Conservation (phyloP, 31 red algal genomes). For the Porphyra umbilicalis region DNA sequence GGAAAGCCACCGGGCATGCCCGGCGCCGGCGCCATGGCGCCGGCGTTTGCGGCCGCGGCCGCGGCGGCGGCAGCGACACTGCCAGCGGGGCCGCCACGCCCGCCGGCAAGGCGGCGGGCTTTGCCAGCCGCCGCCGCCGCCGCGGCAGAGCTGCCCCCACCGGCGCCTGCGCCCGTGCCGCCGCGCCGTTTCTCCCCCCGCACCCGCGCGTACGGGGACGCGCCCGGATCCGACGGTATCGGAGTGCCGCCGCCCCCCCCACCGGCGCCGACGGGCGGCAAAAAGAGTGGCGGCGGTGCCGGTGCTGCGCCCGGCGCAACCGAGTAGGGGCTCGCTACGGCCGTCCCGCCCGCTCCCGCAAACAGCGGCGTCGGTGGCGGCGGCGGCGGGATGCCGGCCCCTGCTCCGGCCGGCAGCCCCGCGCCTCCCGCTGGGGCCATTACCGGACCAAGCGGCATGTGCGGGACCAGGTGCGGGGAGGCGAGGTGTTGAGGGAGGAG, state of each 20-base stretch:
- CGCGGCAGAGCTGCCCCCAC: background rate
- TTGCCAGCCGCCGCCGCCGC: background rate
- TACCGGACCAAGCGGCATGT: too few species aligned
- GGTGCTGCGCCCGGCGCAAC: background rate
- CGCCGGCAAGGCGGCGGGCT: background rate
- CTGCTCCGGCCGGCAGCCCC: background rate
- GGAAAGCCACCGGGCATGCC: background rate
- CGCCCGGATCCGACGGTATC: background rate
- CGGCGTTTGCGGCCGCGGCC: background rate
- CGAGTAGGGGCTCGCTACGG: background rate
- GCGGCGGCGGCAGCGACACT: too few species aligned
- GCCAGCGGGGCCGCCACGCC: background rate
- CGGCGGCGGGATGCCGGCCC: background rate
- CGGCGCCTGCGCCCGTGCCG: background rate
- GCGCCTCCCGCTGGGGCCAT: background rate
- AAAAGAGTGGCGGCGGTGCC: background rate
- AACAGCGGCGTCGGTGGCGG: background rate
- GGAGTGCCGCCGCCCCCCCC: background rate
- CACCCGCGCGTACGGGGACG: background rate
- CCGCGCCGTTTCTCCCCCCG: background rate
- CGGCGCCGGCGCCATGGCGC: background rate
- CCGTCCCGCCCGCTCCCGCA: background rate
- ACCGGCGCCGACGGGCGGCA: background rate
- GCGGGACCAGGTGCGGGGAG: too few species aligned
- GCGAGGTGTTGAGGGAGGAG: background rate